These are phyloP conservation scores for Mentha longifolia DNA, from an alignment of 257 asterid species.

Conservation along the genomic window DNA sequence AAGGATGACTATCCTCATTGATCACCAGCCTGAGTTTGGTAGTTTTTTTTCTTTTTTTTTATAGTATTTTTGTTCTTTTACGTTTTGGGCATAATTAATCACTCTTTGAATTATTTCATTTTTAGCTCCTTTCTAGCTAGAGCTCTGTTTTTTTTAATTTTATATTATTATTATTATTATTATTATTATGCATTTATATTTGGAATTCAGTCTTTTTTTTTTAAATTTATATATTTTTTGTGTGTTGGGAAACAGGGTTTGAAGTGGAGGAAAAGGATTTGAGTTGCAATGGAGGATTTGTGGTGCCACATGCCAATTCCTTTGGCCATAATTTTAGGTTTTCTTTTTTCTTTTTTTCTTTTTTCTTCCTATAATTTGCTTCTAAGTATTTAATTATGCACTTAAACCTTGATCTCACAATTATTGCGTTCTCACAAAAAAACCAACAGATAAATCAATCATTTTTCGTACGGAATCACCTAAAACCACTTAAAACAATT, in stretches of 20 bases:
- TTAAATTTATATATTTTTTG: not conserved
- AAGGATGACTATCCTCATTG: slow-evolving; percentile 68
- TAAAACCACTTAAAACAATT: too few relatives aligned
- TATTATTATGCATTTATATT: too few relatives aligned
- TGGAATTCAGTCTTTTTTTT: not conserved
- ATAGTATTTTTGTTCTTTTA: too few relatives aligned
- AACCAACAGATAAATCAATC: not conserved
- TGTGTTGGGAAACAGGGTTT: slow-evolving; percentile 40
- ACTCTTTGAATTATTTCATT: not conserved
- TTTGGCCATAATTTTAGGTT: slow-evolving; percentile 89
- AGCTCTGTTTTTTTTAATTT: too few relatives aligned
- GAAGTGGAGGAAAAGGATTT: slow-evolving; percentile 56
- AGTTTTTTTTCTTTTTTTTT: slow-evolving; percentile 21
- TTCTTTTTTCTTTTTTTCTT: slow-evolving; percentile 25
- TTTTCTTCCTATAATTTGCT: not conserved
- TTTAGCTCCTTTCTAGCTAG: not conserved
- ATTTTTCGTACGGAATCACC: not conserved
- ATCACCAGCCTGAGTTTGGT: slow-evolving; percentile 56
- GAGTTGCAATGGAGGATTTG: slow-evolving; percentile 59
- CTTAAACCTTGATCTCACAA: not conserved
- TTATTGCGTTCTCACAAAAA: too few relatives aligned
- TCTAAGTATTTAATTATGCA: not conserved
- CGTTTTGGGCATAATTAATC: too few relatives aligned
- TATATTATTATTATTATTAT: too few relatives aligned
- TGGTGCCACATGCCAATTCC: slow-evolving; percentile 68